Evolutionary conservation across 345 rosid genomes (phyloP).

Genomic region (Boechera retrofracta): DNA sequence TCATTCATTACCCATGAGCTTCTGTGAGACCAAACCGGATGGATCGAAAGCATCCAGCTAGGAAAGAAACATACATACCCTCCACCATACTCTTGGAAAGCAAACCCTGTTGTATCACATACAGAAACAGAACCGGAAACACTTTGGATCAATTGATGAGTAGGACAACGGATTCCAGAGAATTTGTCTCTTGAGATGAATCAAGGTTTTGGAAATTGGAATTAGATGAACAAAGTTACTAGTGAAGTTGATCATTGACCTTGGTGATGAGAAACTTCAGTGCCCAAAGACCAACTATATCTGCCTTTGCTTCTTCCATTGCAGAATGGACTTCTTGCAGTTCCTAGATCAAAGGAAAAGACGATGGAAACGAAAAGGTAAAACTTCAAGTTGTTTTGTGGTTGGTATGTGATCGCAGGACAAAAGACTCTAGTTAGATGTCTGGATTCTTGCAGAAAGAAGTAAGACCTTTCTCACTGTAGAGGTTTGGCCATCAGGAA

Average conservation of each 20-base stretch:
- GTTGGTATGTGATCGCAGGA: neutral
- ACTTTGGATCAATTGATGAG: too few relatives aligned
- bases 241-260: slow-evolving; percentile 50
- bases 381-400: slow-evolving; percentile 3
- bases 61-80: slow-evolving; percentile 89
- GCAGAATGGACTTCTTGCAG: slow-evolving; percentile 90
- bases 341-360: slow-evolving; percentile 58
- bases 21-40: slow-evolving; percentile 90
- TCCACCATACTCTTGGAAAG: slow-evolving; percentile 65
- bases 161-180: too few relatives aligned
- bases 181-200: too few relatives aligned
- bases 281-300: slow-evolving; percentile 98
- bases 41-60: slow-evolving; percentile 92
- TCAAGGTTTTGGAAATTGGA: neutral
- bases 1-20: slow-evolving; percentile 86
- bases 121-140: too few relatives aligned
- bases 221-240: slow-evolving; percentile 1
- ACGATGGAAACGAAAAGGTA: neutral
- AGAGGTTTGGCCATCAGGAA: slow-evolving; percentile 81
- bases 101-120: slow-evolving; percentile 54
- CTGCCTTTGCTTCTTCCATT: slow-evolving; percentile 96
- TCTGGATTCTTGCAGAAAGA: slow-evolving; percentile 21
- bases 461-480: slow-evolving; percentile 83
- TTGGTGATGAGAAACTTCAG: slow-evolving; percentile 70
- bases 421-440: neutral